Percentiles rank a stretch among this genome's conserved stretches.
Evolutionary conservation across 2,329 filamentous ascomycete genomes (phyloP).

Genomic region (Fusarium paranaense): DNA sequence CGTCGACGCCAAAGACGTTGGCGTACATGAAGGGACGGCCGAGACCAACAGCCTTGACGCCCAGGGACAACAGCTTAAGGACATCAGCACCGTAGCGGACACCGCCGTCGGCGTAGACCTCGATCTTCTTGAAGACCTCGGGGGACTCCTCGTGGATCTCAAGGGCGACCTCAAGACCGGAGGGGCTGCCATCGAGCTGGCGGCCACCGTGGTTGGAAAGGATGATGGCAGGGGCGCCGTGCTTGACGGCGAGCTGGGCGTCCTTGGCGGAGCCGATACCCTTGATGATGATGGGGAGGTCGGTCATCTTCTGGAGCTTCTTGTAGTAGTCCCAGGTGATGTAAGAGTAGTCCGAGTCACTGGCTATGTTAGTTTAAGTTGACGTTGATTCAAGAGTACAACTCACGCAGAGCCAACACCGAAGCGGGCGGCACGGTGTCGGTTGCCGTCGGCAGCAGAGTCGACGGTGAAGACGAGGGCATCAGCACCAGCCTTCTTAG

Average conservation of each 20-base stretch:
- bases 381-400: not conserved
- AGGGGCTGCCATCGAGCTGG: slow-evolving; percentile 55
- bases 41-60: slow-evolving; percentile 58
- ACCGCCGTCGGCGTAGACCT: slow-evolving; percentile 56
- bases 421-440: slow-evolving; percentile 55
- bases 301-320: slow-evolving; percentile 49
- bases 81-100: slow-evolving; percentile 57
- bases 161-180: slow-evolving; percentile 53
- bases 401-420: slow-evolving; percentile 52
- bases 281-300: slow-evolving; percentile 55
- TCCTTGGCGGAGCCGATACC: slow-evolving; percentile 54
- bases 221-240: slow-evolving; percentile 50
- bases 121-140: slow-evolving; percentile 53
- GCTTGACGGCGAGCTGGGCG: slow-evolving; percentile 49
- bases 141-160: slow-evolving; percentile 54
- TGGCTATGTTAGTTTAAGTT: slow-evolving; percentile 2
- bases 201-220: slow-evolving; percentile 59
- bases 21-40: slow-evolving; percentile 65
- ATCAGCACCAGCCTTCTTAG: slow-evolving; percentile 49
- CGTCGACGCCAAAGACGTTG: slow-evolving; percentile 63
- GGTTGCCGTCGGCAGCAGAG: slow-evolving; percentile 53
- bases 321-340: slow-evolving; percentile 53
- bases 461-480: slow-evolving; percentile 55
- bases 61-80: slow-evolving; percentile 57
- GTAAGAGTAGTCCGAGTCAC: slow-evolving; percentile 40